A percentile compares a stretch with the other conserved stretches of the same genome.
phyloP scores from a whole-genome alignment of 495 filamentous ascomycete genomes.

The Penicilliopsis zonata region DNA sequence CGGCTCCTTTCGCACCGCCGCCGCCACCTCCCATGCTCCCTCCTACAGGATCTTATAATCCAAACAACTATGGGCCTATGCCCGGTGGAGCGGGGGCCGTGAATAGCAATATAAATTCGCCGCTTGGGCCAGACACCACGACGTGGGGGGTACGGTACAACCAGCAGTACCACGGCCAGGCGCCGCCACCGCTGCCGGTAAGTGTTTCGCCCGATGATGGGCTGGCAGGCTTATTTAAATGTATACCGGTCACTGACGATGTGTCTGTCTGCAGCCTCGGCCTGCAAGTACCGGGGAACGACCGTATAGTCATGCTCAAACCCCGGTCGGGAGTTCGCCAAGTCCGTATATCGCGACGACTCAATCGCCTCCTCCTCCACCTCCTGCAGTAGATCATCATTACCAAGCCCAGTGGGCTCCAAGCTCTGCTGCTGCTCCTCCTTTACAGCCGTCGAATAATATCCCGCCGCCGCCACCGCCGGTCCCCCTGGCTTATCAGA shows the following conservation, averaged over 20 bases:
- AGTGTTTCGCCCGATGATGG: slow-evolving; percentile 5
- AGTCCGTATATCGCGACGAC: too few relatives aligned
- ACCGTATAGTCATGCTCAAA: slow-evolving; percentile 10
- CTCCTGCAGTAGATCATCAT: slow-evolving; percentile 7
- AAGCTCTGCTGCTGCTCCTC: slow-evolving; percentile 13
- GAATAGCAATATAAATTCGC: slow-evolving; percentile 9
- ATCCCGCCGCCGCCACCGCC: slow-evolving; percentile 16
- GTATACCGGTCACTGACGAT: too few relatives aligned
- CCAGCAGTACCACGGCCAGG: slow-evolving; percentile 18
- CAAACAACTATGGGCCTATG: slow-evolving; percentile 28
- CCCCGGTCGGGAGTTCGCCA: slow-evolving; percentile 6
- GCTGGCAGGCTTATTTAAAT: neutral
- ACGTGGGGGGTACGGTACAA: slow-evolving; percentile 36
- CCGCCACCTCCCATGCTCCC: slow-evolving; percentile 6
- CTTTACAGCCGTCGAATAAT: slow-evolving; percentile 8
- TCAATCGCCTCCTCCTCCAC: too few relatives aligned
- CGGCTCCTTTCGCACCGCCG: slow-evolving; percentile 5
- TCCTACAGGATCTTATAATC: slow-evolving; percentile 23
- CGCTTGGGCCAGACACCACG: slow-evolving; percentile 21
- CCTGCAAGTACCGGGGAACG: slow-evolving; percentile 23
- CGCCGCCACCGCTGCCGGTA: slow-evolving; percentile 37
- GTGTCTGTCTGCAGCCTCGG: slow-evolving; percentile 20
- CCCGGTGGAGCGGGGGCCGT: slow-evolving; percentile 9
- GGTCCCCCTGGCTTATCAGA: slow-evolving; percentile 23
- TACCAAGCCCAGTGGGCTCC: slow-evolving; percentile 12